Evolutionary conservation across 805 yeast genomes (phyloP), one percentile per base, ranked within the genome.

Genomic region (Metschnikowia noctiluminum): DNA sequence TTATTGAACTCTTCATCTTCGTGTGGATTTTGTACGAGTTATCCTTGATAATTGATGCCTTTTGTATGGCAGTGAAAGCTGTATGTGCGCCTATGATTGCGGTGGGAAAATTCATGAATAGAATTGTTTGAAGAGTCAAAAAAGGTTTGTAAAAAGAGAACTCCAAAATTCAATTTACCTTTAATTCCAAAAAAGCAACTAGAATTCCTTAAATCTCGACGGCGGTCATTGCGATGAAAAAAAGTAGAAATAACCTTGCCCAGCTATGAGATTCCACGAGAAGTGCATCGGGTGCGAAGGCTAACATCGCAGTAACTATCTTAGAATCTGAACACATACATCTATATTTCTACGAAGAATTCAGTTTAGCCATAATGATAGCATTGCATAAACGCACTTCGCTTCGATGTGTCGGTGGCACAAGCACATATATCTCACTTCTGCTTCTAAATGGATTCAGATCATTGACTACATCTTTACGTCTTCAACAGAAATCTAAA

Each of bases 71-170:
- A 62, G 68, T 73, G 26, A 69, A 69, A 51, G 76, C 77, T 1
- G 60, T 73, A 8, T 73, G 77, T 62, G 75, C 76, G 9, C 77
- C 77, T 8, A 70, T 73, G 71, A 71, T 73, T 16, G 77, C 77
- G 11, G 58, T 73, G 55, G 77, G 77, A 4, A 52, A 68, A 47
- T 64, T 73, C 49, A 68, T 73, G 76, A 73, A 72, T 56, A 60
- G 73, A 45, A 65, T 73, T 26, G 66, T 71, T 63, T 71, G 57
- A 38, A 8, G 11, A 15, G 11, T 14, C 21, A 35, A 28, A 28
- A 28, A 8, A 28, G 31, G 31, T n/a, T n/a, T n/a, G n/a, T n/a
- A n/a, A n/a, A n/a, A n/a, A n/a, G n/a, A n/a, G n/a, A n/a, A n/a
- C n/a, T n/a, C n/a, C n/a, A n/a, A n/a, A n/a, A n/a, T n/a, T n/a